Evolutionary conservation across 2,329 filamentous ascomycete genomes (phyloP), one percentile per base, ranked within the genome.

Genomic region (Aspergillus terreus): DNA sequence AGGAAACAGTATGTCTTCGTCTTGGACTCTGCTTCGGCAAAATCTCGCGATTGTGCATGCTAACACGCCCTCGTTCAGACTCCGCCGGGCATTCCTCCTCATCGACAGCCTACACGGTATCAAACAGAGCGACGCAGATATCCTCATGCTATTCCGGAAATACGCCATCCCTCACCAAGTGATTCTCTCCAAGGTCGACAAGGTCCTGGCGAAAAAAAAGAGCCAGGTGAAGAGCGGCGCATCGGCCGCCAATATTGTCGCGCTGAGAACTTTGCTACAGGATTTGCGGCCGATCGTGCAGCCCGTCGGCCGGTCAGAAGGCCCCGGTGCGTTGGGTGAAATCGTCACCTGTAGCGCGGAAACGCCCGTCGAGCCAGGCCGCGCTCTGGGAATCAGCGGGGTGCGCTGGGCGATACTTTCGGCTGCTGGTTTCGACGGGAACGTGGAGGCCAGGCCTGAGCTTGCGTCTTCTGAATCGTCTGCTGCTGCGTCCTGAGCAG

Each of bases 161-260:
- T 72, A 77, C n/a, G 78, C 78, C 1, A 78, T 88, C 14, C 75
- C 81, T 0, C 82, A 84, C 63, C 85, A 88, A 64, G 71, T 89
- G 14, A 72, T 90, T 14, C 63, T 88, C n/a, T 81, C 79, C 6
- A 89, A 89, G 65, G 76, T 81, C 6, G 86, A 90, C 63, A 79
- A 79, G 53, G 54, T 85, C 12, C 59, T 84, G 40, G 52, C 63
- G 36, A 58, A 69, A 56, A 71, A 55, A 38, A 65, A 53, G 51
- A 61, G 48, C 54, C 63, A 61, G 40, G 69, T 59, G 36, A 71
- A 59, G 46, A 63, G 58, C 50, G 69, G 55, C 44, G 73, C 57
- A 19, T 61, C 62, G 4, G 42, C 59, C 19, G 52, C 57, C 10
- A 61, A 55, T 19, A 46, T 72, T 19, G 56, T 68, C 27, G 58